Percentiles rank a stretch among this genome's conserved stretches.
phyloP scores from a whole-genome alignment of 768 basidiomycete genomes.

The Trametes meyenii region DNA sequence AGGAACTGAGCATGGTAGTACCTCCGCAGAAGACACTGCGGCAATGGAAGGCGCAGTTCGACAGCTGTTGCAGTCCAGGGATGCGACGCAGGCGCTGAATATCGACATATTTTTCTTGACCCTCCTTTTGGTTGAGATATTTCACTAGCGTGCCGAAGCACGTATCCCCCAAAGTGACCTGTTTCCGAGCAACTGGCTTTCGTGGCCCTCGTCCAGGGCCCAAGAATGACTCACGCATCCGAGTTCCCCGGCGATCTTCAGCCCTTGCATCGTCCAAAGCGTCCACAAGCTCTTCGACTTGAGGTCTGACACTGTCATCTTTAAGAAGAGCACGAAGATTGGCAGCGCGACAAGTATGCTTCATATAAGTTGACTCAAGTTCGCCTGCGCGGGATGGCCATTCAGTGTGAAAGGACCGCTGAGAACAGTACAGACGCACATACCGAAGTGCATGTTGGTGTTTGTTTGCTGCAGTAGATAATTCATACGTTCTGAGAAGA shows the following conservation, averaged over 20 bases:
- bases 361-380: not conserved
- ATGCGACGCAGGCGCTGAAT: not conserved
- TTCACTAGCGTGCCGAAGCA: not conserved
- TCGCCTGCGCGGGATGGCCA: not conserved
- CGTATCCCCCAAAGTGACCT: not conserved
- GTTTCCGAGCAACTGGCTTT: too few species aligned
- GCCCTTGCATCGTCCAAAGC: not conserved
- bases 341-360: not conserved
- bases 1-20: not conserved
- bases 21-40: not conserved
- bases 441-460: constrained; percentile 29
- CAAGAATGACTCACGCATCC: not conserved
- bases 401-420: not conserved
- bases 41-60: not conserved
- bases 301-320: not conserved
- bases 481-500: constrained; percentile 37
- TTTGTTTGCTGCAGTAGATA: constrained; percentile 28
- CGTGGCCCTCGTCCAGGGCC: not conserved
- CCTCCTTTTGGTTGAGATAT: not conserved
- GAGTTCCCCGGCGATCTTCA: not conserved
- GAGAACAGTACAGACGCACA: not conserved
- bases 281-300: not conserved
- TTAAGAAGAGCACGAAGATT: not conserved
- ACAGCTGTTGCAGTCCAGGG: not conserved
- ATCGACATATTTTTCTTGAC: not conserved